phyloP scores from a whole-genome alignment of 352 stramenopile genomes.

The Phytophthora palmivora region DNA sequence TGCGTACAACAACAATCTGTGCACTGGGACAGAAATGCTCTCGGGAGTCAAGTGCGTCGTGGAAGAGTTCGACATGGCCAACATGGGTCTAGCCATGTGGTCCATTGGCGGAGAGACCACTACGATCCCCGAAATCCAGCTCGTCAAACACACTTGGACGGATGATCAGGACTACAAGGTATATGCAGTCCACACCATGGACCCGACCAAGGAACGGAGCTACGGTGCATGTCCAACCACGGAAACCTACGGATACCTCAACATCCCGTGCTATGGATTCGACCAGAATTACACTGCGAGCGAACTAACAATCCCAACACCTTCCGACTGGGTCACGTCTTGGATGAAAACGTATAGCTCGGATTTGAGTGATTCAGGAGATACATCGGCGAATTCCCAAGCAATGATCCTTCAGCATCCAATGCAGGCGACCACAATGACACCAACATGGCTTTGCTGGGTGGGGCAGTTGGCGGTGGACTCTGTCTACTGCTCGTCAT shows the following conservation, averaged over 20 bases:
- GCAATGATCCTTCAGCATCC: not conserved
- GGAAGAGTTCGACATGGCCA: conserved; percentile 16
- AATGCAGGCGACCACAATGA: not conserved
- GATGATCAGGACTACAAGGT: conserved; percentile 20
- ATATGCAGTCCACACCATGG: conserved; percentile 31
- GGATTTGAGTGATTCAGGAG: not conserved
- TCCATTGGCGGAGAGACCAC: conserved; percentile 17
- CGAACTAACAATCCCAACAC: conserved; percentile 14
- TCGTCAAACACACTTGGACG: conserved; percentile 29
- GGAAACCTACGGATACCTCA: conserved; percentile 27
- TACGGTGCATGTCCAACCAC: conserved; percentile 29
- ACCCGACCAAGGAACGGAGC: conserved; percentile 7
- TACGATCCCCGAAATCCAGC: conserved; percentile 25
- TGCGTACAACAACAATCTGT: conserved; percentile 25
- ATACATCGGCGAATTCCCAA: not conserved
- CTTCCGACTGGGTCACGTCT: conserved; percentile 34
- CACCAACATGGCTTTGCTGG: conserved; percentile 19
- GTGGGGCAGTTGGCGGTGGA: conserved; percentile 22
- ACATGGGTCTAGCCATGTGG: conserved; percentile 36
- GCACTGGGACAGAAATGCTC: conserved; percentile 32
- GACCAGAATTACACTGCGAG: not conserved
- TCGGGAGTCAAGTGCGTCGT: conserved; percentile 35
- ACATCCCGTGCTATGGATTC: conserved; percentile 37
- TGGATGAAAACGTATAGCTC: conserved; percentile 26
- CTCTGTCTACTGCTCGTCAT: conserved; percentile 23